A percentile compares a stretch with the other conserved stretches of the same genome.
Conservation (phyloP, 805 yeast genomes). For the Candida pseudofarinosa region DNA sequence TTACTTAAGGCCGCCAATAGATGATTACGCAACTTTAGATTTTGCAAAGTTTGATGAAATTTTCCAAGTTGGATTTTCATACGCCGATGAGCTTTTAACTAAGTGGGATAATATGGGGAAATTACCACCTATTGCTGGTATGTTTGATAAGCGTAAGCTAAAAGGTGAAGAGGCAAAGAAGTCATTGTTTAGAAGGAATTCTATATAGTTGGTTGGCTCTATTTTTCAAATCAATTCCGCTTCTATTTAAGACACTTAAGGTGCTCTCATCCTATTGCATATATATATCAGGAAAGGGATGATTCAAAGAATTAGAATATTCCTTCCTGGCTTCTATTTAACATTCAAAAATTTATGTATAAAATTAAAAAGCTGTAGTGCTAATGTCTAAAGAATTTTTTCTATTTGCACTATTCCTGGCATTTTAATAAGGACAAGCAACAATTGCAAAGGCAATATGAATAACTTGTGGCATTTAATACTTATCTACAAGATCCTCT, state of each 20-base stretch:
- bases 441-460: too few relatives aligned
- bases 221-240: too few relatives aligned
- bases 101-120: constrained; percentile 49
- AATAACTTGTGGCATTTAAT: too few relatives aligned
- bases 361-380: too few relatives aligned
- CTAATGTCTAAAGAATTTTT: too few relatives aligned
- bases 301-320: too few relatives aligned
- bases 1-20: constrained; percentile 92
- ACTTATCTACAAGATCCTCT: too few relatives aligned
- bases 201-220: constrained; percentile 45
- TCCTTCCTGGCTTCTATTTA: neutral
- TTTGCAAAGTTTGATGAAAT: constrained; percentile 91
- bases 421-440: too few relatives aligned
- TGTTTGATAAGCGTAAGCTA: constrained; percentile 15
- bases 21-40: constrained; percentile 84
- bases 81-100: constrained; percentile 58
- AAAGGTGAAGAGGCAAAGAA: constrained; percentile 17
- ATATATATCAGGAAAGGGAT: too few relatives aligned
- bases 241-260: too few relatives aligned
- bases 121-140: constrained; percentile 62
- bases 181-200: constrained; percentile 53
- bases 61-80: constrained; percentile 70
- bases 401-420: too few relatives aligned
- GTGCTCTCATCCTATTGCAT: too few relatives aligned
- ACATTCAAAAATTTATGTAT: neutral